These are phyloP conservation scores for Fomitiporia mediterranea DNA, from an alignment of 1,284 basidiomycete genomes.

Conservation along the genomic window DNA sequence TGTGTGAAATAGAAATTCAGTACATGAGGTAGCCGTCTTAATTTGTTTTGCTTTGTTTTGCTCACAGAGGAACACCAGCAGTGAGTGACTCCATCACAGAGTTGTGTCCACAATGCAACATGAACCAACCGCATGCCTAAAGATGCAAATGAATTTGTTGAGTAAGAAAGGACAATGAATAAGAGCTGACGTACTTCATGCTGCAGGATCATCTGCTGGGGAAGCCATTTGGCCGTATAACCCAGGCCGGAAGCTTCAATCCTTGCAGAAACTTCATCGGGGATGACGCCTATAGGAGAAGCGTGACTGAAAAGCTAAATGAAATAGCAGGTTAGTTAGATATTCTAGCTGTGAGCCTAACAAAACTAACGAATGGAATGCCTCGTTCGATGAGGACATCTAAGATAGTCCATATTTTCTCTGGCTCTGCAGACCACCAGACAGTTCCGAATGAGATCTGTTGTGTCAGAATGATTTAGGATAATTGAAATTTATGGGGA, in stretches of 20 bases:
- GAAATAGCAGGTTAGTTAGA: not conserved
- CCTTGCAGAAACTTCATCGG: constrained; percentile 8
- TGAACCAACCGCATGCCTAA: constrained; percentile 21
- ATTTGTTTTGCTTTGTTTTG: not conserved
- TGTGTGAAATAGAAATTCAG: constrained; percentile 2
- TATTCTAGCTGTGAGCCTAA: not conserved
- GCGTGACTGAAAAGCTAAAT: constrained; percentile 18
- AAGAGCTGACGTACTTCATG: constrained; percentile 8
- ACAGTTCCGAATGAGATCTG: constrained; percentile 21
- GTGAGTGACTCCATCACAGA: constrained; percentile 19
- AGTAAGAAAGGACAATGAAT: not conserved
- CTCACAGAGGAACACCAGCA: constrained; percentile 19
- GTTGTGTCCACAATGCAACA: constrained; percentile 21
- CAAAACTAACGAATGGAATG: constrained; percentile 18
- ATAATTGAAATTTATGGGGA: not conserved
- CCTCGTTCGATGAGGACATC: constrained; percentile 14
- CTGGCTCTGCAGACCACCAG: constrained; percentile 17
- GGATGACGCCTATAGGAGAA: constrained; percentile 12
- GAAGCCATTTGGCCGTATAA: constrained; percentile 17
- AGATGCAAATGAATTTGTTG: too few species aligned
- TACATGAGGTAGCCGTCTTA: constrained; percentile 5
- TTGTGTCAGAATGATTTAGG: not conserved
- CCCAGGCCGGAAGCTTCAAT: constrained; percentile 17
- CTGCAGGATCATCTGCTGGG: constrained; percentile 19
- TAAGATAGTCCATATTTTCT: constrained; percentile 18